phyloP scores from a whole-genome alignment of 148 eudicot genomes.

The Cornus controversa region DNA sequence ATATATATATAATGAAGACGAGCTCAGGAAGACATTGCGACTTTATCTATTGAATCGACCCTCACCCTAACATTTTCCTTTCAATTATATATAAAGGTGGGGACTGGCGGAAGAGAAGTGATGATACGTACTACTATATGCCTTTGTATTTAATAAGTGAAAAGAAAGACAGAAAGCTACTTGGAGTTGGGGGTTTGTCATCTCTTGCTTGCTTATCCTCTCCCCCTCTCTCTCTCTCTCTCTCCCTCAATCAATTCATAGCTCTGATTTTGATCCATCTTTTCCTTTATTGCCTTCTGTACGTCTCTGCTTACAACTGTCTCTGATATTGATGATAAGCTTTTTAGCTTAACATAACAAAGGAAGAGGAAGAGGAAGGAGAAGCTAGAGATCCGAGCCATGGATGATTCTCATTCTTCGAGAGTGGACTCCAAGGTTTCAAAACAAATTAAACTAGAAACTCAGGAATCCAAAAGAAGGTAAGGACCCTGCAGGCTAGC shows the following conservation, averaged over 20 bases:
- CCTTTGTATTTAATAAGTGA: too few relatives aligned
- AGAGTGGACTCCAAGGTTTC: constrained; percentile 10
- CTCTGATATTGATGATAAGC: neutral
- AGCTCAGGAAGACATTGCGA: too few relatives aligned
- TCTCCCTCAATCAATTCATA: constrained; percentile 34
- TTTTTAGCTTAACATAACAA: neutral
- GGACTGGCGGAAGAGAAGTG: too few relatives aligned
- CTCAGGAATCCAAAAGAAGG: constrained; percentile 44
- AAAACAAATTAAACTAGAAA: constrained; percentile 16
- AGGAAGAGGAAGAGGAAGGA: neutral
- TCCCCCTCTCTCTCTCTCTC: constrained; percentile 16
- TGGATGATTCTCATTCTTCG: constrained; percentile 21
- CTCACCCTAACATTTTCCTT: too few relatives aligned
- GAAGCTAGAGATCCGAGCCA: constrained; percentile 5
- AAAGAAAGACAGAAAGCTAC: constrained; percentile 29
- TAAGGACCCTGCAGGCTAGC: neutral
- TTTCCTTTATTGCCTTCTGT: constrained; percentile 25
- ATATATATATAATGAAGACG: too few relatives aligned
- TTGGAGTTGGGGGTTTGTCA: constrained; percentile 24
- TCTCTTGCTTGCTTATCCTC: constrained; percentile 19
- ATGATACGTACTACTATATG: too few relatives aligned
- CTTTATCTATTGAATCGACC: too few relatives aligned
- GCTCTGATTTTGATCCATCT: constrained; percentile 25
- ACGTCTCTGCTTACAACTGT: constrained; percentile 13
- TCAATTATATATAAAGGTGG: too few relatives aligned